Evolutionary conservation across 2,329 filamentous ascomycete species (phyloP), one percentile per base, ranked within the genome.

Genomic region (Curvularia hawaiiensis): DNA sequence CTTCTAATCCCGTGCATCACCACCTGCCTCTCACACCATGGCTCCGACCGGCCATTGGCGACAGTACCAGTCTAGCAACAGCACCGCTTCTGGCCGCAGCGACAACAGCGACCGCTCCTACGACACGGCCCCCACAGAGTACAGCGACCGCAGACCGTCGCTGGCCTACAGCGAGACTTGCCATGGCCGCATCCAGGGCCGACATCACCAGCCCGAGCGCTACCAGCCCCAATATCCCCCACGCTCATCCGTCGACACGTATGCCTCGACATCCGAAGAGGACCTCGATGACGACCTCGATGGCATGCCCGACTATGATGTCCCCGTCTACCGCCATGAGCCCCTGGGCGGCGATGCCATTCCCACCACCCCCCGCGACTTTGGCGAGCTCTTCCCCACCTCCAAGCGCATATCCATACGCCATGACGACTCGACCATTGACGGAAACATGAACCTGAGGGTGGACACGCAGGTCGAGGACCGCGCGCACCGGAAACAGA

Each of bases 371-470:
- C 90, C 94, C 3, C 83, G 88, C 57, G 89, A 93, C 65, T 98
- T 98, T 74, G 88, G 88, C 26, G 84, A 88, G 52, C 84, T 96
- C 52, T 99, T 97, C 75, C 94, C 95, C 11, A 96, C 93, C 9
- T 84, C 88, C 65, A 87, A 92, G 73, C 86, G 90, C 54, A 80
- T 98, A 51, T 86, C 86, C 35, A 92, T 99, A 70, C 87, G 90
- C 28, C 94, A 98, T 73, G 95, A 98, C 73, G 92, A 97, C 77
- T 87, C 91, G 48, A 95, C 92, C 0, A 79, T 88, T 4, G 94
- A 99, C 74, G 94, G 94, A 35, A 97, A 97, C 81, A 96, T 97
- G 92, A 98, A 98, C 74, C 83, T 99, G 56, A 88, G 93, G 31
- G 84, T 98, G 57, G 93, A 97, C 73, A 94, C 91, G 6, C 82